Evolutionary conservation across 2,329 filamentous ascomycete species (phyloP).

Genomic region (Calycina herbarum): DNA sequence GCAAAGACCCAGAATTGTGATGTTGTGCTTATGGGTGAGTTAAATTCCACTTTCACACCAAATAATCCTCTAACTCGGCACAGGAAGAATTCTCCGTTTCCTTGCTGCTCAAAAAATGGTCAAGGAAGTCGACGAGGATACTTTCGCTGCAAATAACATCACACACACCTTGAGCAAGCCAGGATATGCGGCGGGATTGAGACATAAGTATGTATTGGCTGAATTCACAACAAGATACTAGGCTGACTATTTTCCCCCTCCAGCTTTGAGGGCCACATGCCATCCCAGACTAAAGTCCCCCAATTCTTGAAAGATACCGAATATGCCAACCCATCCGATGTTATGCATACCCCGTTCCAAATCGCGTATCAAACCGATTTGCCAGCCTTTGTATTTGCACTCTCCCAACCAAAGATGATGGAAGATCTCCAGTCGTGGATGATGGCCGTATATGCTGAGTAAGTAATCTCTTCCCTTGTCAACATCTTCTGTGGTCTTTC

Average conservation of each 20-base stretch:
- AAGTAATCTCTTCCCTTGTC: background rate
- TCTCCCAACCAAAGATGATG: background rate
- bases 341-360: conserved; percentile 8
- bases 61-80: background rate
- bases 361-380: conserved; percentile 11
- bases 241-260: background rate
- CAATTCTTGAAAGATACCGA: conserved; percentile 8
- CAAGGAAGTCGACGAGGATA: conserved; percentile 33
- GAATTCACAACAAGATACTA: background rate
- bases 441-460: background rate
- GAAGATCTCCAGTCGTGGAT: conserved; percentile 2
- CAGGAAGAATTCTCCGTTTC: conserved; percentile 38
- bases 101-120: conserved; percentile 38
- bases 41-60: background rate
- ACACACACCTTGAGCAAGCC: conserved; percentile 35
- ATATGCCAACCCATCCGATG: conserved; percentile 9
- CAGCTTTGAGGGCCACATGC: conserved; percentile 5
- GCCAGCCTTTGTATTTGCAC: background rate
- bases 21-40: conserved; percentile 28
- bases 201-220: conserved; percentile 24
- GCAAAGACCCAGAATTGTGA: conserved; percentile 2
- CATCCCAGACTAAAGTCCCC: background rate
- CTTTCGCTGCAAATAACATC: conserved; percentile 35
- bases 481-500: background rate
- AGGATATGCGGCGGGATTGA: conserved; percentile 33